Percentiles rank a stretch among this genome's conserved stretches.
Conservation (phyloP, 202 grass and related monocot species). For the Miscanthus sacchariflorus region DNA sequence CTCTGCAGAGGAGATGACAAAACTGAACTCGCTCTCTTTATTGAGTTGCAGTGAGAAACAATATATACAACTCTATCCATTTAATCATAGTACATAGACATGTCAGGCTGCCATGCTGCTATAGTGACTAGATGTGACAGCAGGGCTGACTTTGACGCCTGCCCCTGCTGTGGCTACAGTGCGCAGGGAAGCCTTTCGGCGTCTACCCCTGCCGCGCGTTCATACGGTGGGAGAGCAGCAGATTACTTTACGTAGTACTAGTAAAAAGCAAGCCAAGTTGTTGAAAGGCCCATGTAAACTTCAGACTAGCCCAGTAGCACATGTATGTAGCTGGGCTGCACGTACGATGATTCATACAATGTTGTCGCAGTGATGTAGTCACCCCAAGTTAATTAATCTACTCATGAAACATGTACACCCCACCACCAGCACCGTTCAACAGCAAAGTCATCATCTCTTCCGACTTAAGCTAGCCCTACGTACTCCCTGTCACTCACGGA, state of each 20-base stretch:
- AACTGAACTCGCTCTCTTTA: too few relatives aligned
- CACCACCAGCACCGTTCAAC: slow-evolving; percentile 20
- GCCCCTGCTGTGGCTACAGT: too few relatives aligned
- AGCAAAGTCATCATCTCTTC: slow-evolving; percentile 39
- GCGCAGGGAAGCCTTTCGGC: too few relatives aligned
- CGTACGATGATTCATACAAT: neutral
- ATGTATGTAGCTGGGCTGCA: neutral
- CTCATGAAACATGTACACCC: neutral
- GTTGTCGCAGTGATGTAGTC: neutral
- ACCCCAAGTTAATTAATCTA: neutral
- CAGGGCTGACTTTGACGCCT: too few relatives aligned
- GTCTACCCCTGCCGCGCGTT: too few relatives aligned
- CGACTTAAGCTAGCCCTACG: slow-evolving; percentile 13
- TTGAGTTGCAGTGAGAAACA: too few relatives aligned
- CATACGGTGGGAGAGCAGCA: too few relatives aligned
- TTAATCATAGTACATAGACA: too few relatives aligned
- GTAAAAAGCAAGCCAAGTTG: neutral
- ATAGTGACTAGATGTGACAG: too few relatives aligned
- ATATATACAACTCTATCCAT: too few relatives aligned
- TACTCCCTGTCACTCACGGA: slow-evolving; percentile 1
- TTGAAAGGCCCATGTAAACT: neutral
- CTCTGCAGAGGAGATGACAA: too few relatives aligned
- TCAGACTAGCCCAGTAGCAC: neutral
- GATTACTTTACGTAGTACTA: neutral
- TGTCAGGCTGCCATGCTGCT: too few relatives aligned